phyloP scores from a whole-genome alignment of 2,329 filamentous ascomycete genomes.

The Talaromyces funiculosus region DNA sequence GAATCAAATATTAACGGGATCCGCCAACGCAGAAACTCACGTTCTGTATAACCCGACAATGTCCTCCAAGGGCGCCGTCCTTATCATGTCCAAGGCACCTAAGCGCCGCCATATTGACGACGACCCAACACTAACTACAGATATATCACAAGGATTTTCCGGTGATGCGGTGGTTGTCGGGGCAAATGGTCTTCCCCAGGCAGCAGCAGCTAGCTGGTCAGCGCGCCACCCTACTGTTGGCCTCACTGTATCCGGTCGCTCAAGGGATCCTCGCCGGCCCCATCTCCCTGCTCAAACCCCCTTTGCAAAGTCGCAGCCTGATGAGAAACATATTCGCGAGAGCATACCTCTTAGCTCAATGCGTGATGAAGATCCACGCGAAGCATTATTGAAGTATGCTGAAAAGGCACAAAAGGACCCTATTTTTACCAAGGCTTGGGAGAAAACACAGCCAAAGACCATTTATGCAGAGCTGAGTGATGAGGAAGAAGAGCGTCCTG shows the following conservation, averaged over 20 bases:
- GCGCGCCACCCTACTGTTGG: slow-evolving; percentile 64
- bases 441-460: slow-evolving; percentile 82
- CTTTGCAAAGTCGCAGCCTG: slow-evolving; percentile 83
- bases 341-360: slow-evolving; percentile 86
- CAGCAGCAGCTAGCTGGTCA: slow-evolving; percentile 60
- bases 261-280: slow-evolving; percentile 75
- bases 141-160: slow-evolving; percentile 72
- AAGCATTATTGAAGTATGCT: slow-evolving; percentile 90
- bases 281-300: slow-evolving; percentile 79
- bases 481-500: slow-evolving; percentile 62
- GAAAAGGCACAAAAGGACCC: slow-evolving; percentile 89
- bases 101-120: slow-evolving; percentile 96
- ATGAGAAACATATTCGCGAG: slow-evolving; percentile 81
- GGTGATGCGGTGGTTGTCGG: slow-evolving; percentile 74
- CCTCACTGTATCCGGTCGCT: slow-evolving; percentile 70
- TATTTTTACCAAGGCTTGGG: slow-evolving; percentile 91
- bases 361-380: slow-evolving; percentile 92
- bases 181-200: slow-evolving; percentile 64
- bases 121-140: slow-evolving; percentile 78
- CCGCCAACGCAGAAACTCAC: slow-evolving; percentile 82
- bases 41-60: slow-evolving; percentile 84
- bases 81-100: slow-evolving; percentile 86
- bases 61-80: slow-evolving; percentile 74
- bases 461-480: slow-evolving; percentile 88
- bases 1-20: slow-evolving; percentile 93